Conservation (phyloP, 148 eudicot species). For the Rhododendron williamsianum region DNA sequence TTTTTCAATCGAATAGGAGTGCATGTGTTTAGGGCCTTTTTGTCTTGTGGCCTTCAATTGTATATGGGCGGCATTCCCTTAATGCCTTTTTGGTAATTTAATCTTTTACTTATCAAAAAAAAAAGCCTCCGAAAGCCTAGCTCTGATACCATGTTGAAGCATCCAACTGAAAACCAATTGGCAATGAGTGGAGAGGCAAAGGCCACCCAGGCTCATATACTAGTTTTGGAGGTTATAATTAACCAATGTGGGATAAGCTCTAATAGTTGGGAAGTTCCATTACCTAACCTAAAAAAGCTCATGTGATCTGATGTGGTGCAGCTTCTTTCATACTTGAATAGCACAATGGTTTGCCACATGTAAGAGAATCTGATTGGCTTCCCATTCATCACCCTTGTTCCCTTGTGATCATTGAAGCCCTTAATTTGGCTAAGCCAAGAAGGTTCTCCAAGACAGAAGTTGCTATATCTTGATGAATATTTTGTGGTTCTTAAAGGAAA, state of each 20-base stretch:
- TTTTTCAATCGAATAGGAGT: no score
- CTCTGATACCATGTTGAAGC: no score
- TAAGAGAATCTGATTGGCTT: background rate
- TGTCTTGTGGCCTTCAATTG: no score
- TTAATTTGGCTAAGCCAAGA: no score
- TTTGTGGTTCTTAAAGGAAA: background rate
- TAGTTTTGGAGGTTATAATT: background rate
- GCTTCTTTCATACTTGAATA: background rate
- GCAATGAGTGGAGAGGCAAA: background rate
- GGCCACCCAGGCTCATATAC: background rate
- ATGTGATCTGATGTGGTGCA: background rate
- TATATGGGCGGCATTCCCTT: no score
- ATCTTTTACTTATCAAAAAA: no score
- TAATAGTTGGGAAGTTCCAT: background rate
- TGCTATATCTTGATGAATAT: background rate
- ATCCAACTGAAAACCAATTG: no score
- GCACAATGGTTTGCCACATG: background rate
- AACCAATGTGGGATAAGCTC: background rate
- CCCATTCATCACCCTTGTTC: background rate
- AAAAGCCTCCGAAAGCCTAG: no score
- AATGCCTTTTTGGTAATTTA: no score
- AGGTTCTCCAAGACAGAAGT: background rate
- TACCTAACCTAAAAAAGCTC: background rate
- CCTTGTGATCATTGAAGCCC: background rate
- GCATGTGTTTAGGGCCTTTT: no score